These are phyloP conservation scores for Henckelia pumila DNA, from an alignment of 257 asterid genomes.

Conservation along the genomic window DNA sequence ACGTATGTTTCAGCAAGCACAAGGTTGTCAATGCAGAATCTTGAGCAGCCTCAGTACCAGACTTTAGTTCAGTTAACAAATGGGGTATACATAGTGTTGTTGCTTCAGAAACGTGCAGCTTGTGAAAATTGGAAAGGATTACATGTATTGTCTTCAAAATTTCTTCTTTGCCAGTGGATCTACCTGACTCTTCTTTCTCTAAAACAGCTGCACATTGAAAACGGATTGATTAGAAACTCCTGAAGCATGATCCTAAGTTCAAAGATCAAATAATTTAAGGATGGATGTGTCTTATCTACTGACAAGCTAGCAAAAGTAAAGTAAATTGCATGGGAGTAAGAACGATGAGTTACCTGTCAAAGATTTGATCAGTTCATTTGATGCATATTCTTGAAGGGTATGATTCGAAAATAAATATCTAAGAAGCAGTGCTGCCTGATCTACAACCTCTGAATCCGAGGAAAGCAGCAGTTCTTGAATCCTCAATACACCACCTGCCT, in stretches of 20 bases:
- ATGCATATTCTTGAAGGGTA: constrained; percentile 82
- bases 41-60: constrained; percentile 69
- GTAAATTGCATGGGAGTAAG: background rate
- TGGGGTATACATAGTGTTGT: constrained; percentile 72
- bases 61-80: constrained; percentile 63
- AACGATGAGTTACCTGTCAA: constrained; percentile 59
- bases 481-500: constrained; percentile 74
- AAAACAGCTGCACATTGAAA: constrained; percentile 64
- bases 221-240: constrained; percentile 15
- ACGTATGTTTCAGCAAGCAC: constrained; percentile 76
- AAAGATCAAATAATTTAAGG: background rate
- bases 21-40: constrained; percentile 57
- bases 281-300: constrained; percentile 4
- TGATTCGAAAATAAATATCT: constrained; percentile 77
- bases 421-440: constrained; percentile 68
- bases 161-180: constrained; percentile 63
- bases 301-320: constrained; percentile 15
- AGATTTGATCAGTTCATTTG: constrained; percentile 72
- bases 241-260: background rate
- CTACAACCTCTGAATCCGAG: constrained; percentile 56
- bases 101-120: constrained; percentile 75
- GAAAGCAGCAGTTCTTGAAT: constrained; percentile 69
- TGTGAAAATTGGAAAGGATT: constrained; percentile 67
- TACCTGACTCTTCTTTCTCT: constrained; percentile 68
- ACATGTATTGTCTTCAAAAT: constrained; percentile 66